phyloP scores from a whole-genome alignment of 179 eudicot genomes.

The Camellia oleifera region DNA sequence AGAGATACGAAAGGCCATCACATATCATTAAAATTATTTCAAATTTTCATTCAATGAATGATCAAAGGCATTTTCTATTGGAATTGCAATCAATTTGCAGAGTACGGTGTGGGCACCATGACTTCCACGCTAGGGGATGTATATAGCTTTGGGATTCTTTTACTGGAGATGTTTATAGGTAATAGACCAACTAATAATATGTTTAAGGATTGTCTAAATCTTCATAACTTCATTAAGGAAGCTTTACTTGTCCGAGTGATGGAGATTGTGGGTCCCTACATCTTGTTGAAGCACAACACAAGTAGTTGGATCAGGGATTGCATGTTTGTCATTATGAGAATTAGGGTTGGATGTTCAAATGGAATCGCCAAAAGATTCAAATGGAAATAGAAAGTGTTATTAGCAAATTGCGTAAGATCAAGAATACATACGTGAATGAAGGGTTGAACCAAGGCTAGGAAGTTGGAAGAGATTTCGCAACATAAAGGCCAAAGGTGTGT shows the following conservation, averaged over 20 bases:
- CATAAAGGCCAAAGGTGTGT: too few species aligned
- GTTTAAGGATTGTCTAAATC: constrained; percentile 15
- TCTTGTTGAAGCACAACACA: background rate
- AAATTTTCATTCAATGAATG: too few species aligned
- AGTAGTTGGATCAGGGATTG: background rate
- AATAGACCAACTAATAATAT: constrained; percentile 19
- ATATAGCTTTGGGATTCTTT: constrained; percentile 27
- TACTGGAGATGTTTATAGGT: constrained; percentile 26
- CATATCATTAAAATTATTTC: too few species aligned
- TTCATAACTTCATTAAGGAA: constrained; percentile 11
- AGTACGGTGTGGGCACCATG: constrained; percentile 17
- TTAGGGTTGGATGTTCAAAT: constrained; percentile 16
- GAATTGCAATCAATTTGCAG: constrained; percentile 6
- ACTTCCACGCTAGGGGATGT: constrained; percentile 19
- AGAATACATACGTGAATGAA: too few species aligned
- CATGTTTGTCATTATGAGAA: background rate
- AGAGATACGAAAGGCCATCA: too few species aligned
- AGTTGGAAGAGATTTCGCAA: too few species aligned
- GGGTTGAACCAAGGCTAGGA: too few species aligned
- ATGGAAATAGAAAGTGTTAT: too few species aligned
- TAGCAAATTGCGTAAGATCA: too few species aligned
- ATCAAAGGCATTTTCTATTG: too few species aligned
- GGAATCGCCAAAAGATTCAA: constrained; percentile 16
- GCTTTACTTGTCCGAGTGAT: background rate
- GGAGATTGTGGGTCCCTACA: constrained; percentile 9